Conservation (phyloP, 2,329 filamentous ascomycete species). For the Calycina herbarum region DNA sequence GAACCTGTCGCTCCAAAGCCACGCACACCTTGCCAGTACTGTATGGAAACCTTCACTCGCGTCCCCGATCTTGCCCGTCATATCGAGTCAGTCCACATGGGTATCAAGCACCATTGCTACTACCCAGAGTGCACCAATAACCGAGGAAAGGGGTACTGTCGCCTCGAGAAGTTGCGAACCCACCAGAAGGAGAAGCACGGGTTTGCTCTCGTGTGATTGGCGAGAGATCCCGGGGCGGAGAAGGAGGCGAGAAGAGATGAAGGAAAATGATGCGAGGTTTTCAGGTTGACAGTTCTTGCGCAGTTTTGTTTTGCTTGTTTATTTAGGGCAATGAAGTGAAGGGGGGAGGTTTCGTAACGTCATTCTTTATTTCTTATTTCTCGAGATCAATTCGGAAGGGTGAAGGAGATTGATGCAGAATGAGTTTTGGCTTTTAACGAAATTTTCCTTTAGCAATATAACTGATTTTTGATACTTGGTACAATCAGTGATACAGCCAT, state of each 20-base stretch:
- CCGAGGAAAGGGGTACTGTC: constrained; percentile 24
- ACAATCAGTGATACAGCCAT: neutral
- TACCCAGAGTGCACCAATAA: constrained; percentile 20
- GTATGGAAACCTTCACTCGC: constrained; percentile 21
- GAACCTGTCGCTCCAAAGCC: neutral
- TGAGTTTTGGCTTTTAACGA: no score
- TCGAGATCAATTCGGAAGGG: no score
- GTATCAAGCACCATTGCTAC: constrained; percentile 23
- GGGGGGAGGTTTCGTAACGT: no score
- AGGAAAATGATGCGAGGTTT: no score
- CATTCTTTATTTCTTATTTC: neutral
- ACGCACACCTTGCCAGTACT: constrained; percentile 16
- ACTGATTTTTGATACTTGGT: neutral
- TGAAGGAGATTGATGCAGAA: no score
- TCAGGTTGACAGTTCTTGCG: no score
- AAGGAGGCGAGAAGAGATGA: neutral
- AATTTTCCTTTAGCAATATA: neutral
- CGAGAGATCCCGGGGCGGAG: no score
- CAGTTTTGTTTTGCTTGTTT: no score
- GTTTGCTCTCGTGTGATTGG: constrained; percentile 10
- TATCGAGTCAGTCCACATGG: constrained; percentile 20
- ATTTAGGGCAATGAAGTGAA: no score
- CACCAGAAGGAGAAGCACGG: constrained; percentile 27
- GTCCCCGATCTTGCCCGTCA: constrained; percentile 22
- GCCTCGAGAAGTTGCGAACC: constrained; percentile 23